Base-by-base conservation (phyloP, 2,329 filamentous ascomycete genomes). In the Sphaerostilbella broomeana region DNA sequence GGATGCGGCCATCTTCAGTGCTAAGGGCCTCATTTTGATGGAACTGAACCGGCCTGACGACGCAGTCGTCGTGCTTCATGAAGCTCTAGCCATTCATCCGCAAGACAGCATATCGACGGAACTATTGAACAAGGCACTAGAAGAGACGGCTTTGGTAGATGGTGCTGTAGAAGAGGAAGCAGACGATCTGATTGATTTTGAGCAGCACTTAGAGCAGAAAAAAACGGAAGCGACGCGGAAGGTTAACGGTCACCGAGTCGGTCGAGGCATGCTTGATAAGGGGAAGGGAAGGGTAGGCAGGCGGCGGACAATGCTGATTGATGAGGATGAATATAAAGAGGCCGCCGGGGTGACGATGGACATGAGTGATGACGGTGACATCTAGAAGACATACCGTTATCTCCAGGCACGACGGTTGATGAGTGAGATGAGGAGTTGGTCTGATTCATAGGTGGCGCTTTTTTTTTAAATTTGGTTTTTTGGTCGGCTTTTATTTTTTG, bases 21-120 rank as follows among this genome's bases (percentile, higher is more conserved):
- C 87, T 9, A 90, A 94, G 53, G 90, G 86, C 0, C 69, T 97
- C 12, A 83, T 94, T 10, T 71, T 90, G 39, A 73, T 97, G 50
- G 87, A 95, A 53, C 70, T 87, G 49, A 79, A 77, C 12, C 72
- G 77, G 35, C 76, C 79, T 0, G 83, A 84, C 51, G 84, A 94
- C 31, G 90, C 90, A 1, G 81, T 92, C 4, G 72, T 81, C 8
- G 79, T 86, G 3, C 68, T 97, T 18, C 92, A 97, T 51, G 86
- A 95, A 60, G 86, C 86, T 1, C 70, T 92, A 12, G 83, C 85
- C 0, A 79, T 90, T 16, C 75, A 77, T 22, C 83, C 86, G 0
- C 86, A 92, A 60, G 86, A 92, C 54, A 79, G 84, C 5, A 82
- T 89, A 48, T 84, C 86, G 3, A 88, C 83, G 0, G 86, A 92